A percentile compares a stretch with the other conserved stretches of the same genome.
phyloP scores from a whole-genome alignment of 192 early-diverging fungal genomes.

The Dispira simplex region DNA sequence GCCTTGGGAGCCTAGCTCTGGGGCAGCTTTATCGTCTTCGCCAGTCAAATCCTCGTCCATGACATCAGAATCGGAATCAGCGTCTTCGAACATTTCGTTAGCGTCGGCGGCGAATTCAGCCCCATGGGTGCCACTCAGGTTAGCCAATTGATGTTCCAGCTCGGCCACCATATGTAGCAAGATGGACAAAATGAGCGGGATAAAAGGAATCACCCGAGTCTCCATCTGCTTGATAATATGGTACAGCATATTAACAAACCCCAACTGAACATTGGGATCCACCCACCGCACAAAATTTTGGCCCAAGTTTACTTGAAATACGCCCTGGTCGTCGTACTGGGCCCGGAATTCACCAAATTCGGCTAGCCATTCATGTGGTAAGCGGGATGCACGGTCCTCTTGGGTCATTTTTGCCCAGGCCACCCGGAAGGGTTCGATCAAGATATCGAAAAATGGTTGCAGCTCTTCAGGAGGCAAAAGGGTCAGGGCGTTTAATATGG shows the following conservation, averaged over 20 bases:
- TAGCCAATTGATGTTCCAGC: conserved; percentile 37
- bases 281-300: no score
- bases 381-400: no score
- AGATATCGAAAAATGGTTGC: conserved; percentile 56
- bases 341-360: no score
- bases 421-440: conserved; percentile 56
- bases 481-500: conserved; percentile 73
- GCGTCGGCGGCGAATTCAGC: conserved; percentile 9
- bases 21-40: conserved; percentile 7
- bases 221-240: no score
- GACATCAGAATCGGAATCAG: conserved; percentile 13
- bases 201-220: conserved; percentile 26
- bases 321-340: no score
- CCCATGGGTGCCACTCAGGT: conserved; percentile 14
- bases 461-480: conserved; percentile 47
- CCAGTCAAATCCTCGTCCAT: conserved; percentile 15
- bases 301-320: no score
- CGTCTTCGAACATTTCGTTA: conserved; percentile 21
- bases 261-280: no score
- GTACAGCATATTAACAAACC: no score
- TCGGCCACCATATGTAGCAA: conserved; percentile 54
- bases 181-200: conserved; percentile 56
- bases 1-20: conserved; percentile 9
- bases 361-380: no score
- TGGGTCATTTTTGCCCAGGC: no score